Percentiles rank a stretch among this genome's conserved stretches.
These are phyloP conservation scores for Hevea brasiliensis DNA, from an alignment of 345 rosid genomes.

Conservation along the genomic window DNA sequence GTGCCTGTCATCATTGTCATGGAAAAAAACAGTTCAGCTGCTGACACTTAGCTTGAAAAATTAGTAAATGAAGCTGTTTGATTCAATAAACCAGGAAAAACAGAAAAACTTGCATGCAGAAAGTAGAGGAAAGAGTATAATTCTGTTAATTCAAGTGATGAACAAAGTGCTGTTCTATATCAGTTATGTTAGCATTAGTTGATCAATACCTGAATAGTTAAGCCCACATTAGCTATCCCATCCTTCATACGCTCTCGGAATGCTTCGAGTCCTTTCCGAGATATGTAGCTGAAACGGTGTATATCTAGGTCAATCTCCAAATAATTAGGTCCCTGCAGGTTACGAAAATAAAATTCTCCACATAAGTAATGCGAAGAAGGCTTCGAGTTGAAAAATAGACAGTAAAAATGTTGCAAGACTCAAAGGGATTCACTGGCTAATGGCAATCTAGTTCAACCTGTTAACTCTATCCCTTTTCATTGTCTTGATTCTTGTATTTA, in stretches of 20 bases:
- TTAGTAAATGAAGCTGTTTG: neutral
- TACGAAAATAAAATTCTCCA: neutral
- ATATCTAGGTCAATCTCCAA: conserved; percentile 80
- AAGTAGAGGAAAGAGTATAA: too few species aligned
- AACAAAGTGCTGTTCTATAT: neutral
- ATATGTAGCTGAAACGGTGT: conserved; percentile 83
- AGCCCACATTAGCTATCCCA: conserved; percentile 64
- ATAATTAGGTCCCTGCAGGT: conserved; percentile 68
- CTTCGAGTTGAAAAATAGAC: neutral
- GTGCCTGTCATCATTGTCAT: conserved; percentile 48
- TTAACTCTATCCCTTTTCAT: neutral
- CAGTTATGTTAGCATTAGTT: neutral
- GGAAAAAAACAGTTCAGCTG: neutral
- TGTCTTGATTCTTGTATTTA: neutral
- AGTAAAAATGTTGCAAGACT: neutral
- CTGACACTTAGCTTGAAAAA: neutral
- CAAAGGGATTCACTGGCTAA: too few species aligned
- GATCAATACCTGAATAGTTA: conserved; percentile 71
- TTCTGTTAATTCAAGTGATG: too few species aligned
- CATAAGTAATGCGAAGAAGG: neutral
- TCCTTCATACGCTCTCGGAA: conserved; percentile 61
- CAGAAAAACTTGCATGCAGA: too few species aligned
- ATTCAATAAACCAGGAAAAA: neutral
- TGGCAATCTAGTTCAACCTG: neutral
- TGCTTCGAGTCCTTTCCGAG: conserved; percentile 87